Base-by-base conservation (phyloP, 148 eudicot species). In the Simmondsia chinensis region DNA sequence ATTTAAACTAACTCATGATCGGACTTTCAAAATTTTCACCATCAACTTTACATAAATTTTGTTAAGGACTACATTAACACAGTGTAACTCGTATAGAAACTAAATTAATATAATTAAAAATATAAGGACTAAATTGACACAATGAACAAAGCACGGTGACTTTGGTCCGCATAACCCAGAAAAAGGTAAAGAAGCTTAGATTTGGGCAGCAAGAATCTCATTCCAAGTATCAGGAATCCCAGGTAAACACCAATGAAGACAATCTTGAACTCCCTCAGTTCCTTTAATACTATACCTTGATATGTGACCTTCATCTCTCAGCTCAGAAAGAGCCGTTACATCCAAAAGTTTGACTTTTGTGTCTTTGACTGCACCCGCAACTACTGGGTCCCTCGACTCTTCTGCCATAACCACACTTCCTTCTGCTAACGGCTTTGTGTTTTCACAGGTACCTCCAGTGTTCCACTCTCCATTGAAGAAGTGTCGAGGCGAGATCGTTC, bases 381-480 rank as follows among this genome's bases (percentile, higher is more conserved):
- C 68, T 7, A 52, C 24, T 22, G 33, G 48, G 43, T 83, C 94
- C 11, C 54, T 33, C 14, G 80, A 63, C 44, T 39, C 76, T 19
- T 76, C 77, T 53, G 59, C 30, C n/a, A 43, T 2, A 19, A 73
- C 75, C 41, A 75, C 82, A 46, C 46, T 72, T 4, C 82, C 80
- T 17, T 61, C 66, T 6, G 81, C 64, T 21, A 74, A 59, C 2
- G 94, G 83, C 33, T 61, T 64, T 2, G 77, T 73, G 39, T 71
- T 79, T 52, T 83, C 83, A 54, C 94, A 83, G 23, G 78, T 79
- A 30, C 94, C 94, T 1, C 94, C 94, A 2, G 77, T 73, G 46
- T 83, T 76, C 94, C 94, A 83, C 50, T 83, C 94, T 40, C 94
- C 94, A 39, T 79, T 65, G 21, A 83, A 83, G 47, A 83, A 83